A percentile compares a stretch with the other conserved stretches of the same genome.
Evolutionary conservation across 129 eudicot species (phyloP).

Genomic region (Tanacetum coccineum): DNA sequence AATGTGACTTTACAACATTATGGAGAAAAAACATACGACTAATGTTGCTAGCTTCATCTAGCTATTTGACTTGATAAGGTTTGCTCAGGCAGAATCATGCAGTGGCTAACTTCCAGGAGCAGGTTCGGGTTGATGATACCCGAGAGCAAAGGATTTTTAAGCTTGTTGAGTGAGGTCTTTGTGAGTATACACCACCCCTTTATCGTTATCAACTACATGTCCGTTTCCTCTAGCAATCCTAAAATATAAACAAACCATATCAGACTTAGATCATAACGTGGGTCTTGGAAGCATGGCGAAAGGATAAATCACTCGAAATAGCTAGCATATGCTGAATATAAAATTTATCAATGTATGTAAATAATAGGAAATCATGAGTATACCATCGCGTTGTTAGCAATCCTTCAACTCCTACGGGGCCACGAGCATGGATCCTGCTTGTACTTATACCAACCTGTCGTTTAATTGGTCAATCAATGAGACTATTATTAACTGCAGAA

Average conservation of each 20-base stretch:
- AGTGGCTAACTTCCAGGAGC: conserved; percentile 21
- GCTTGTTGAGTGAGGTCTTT: conserved; percentile 51
- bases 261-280: not conserved
- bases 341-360: too few species aligned
- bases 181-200: conserved; percentile 79
- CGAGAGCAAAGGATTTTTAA: conserved; percentile 3
- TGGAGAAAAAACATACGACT: conserved; percentile 14
- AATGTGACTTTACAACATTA: conserved; percentile 29
- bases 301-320: too few species aligned
- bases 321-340: too few species aligned
- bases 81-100: too few species aligned
- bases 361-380: not conserved
- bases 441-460: conserved; percentile 94
- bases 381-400: conserved; percentile 95
- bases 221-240: conserved; percentile 78
- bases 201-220: conserved; percentile 82
- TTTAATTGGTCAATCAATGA: conserved; percentile 3
- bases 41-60: conserved; percentile 6
- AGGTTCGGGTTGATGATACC: conserved; percentile 11
- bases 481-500: conserved; percentile 1
- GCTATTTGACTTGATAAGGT: conserved; percentile 22
- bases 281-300: too few species aligned
- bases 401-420: conserved; percentile 99
- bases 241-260: not conserved
- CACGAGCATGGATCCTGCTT: conserved; percentile 98